phyloP scores from a whole-genome alignment of 2,329 filamentous ascomycete species.

The Hypoxylon sp. region DNA sequence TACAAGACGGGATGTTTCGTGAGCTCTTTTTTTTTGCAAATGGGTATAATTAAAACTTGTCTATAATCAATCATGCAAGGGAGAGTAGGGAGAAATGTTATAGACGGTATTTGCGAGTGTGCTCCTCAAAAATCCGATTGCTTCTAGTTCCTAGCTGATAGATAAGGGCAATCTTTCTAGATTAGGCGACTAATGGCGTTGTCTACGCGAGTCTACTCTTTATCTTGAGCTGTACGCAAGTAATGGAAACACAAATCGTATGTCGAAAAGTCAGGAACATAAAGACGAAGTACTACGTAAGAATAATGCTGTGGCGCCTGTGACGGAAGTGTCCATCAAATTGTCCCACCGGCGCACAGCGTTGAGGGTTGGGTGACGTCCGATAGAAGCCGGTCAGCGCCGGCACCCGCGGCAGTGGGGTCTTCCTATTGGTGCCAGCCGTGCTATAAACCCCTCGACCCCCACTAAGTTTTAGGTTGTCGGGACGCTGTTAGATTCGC shows the following conservation, averaged over 20 bases:
- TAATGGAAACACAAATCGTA: background rate
- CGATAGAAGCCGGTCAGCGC: constrained; percentile 44
- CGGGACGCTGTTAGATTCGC: constrained; percentile 2
- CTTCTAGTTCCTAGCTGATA: constrained; percentile 13
- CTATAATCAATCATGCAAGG: background rate
- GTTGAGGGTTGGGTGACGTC: constrained; percentile 37
- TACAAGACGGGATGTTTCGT: background rate
- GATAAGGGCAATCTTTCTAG: constrained; percentile 38
- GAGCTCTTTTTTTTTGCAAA: background rate
- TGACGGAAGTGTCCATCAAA: constrained; percentile 34
- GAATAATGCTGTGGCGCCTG: background rate
- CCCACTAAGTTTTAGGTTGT: constrained; percentile 18
- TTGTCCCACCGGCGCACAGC: constrained; percentile 35
- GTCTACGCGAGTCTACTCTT: constrained; percentile 11
- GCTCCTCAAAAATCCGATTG: background rate
- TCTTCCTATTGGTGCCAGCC: constrained; percentile 28
- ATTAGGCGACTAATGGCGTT: constrained; percentile 31
- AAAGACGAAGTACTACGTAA: background rate
- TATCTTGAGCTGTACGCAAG: constrained; percentile 3
- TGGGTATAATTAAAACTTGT: background rate
- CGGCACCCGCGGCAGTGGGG: constrained; percentile 37
- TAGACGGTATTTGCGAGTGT: constrained; percentile 11
- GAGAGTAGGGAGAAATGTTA: background rate
- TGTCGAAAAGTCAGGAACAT: background rate
- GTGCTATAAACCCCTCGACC: background rate